Evolutionary conservation across 345 rosid genomes (phyloP).

Genomic region (Erucastrum elatum): DNA sequence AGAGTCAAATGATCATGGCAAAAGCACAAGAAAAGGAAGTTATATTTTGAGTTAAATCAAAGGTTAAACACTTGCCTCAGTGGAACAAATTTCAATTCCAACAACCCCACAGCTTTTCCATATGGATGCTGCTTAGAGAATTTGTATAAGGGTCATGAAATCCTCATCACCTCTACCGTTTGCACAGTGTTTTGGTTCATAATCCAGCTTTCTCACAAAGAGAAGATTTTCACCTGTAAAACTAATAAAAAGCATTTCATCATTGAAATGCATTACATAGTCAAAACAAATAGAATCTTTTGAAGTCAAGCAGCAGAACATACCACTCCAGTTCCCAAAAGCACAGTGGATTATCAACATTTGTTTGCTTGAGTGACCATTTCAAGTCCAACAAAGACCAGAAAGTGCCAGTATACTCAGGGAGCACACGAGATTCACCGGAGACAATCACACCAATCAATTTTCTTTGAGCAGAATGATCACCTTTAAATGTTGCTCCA

Average conservation of each 20-base stretch:
- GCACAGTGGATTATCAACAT: slow-evolving; percentile 46
- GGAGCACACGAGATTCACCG: slow-evolving; percentile 59
- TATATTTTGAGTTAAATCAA: no score
- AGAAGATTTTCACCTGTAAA: slow-evolving; percentile 60
- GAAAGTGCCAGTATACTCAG: slow-evolving; percentile 51
- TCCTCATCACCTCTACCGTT: slow-evolving; percentile 54
- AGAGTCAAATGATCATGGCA: no score
- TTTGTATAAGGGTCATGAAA: slow-evolving; percentile 13
- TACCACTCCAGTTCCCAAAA: slow-evolving; percentile 60
- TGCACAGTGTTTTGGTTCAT: slow-evolving; percentile 53
- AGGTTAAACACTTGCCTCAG: no score
- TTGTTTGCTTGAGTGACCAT: slow-evolving; percentile 60
- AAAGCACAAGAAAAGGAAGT: no score
- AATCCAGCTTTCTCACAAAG: slow-evolving; percentile 74
- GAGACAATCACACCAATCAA: slow-evolving; percentile 52
- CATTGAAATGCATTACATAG: not conserved
- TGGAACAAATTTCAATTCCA: no score
- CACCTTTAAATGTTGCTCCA: slow-evolving; percentile 38
- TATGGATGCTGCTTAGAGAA: no score
- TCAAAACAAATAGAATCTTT: slow-evolving; percentile 7
- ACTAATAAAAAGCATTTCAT: slow-evolving; percentile 26
- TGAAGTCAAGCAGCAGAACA: slow-evolving; percentile 4
- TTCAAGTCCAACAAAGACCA: slow-evolving; percentile 74
- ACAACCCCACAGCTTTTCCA: no score
- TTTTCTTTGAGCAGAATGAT: slow-evolving; percentile 44